Evolutionary conservation across 1,284 basidiomycete species (phyloP).

Genomic region (Retiboletus flavoniger): DNA sequence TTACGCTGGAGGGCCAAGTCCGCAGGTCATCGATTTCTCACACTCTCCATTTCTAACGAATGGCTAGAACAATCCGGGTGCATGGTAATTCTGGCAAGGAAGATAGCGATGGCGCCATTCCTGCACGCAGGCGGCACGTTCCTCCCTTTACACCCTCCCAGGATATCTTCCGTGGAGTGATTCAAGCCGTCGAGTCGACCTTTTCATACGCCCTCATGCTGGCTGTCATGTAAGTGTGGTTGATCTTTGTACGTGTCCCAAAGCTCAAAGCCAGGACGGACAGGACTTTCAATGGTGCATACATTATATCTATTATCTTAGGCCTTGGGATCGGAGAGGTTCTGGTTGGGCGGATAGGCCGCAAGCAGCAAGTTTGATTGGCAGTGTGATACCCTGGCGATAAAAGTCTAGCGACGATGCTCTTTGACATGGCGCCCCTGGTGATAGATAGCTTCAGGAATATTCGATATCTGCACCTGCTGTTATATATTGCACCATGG

Average conservation of each 20-base stretch:
- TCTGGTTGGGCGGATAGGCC: conserved; percentile 56
- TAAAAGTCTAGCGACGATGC: neutral
- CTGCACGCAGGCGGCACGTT: conserved; percentile 32
- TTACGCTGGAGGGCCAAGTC: conserved; percentile 61
- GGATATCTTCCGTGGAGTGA: conserved; percentile 61
- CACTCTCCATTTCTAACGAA: neutral
- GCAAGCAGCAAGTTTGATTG: conserved; percentile 13
- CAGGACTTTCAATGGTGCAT: conserved; percentile 75
- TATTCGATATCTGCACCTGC: neutral
- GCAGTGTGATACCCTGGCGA: neutral
- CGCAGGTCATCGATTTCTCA: conserved; percentile 17
- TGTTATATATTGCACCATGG: neutral
- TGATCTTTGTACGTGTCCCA: neutral
- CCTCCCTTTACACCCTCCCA: conserved; percentile 59
- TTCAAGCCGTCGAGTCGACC: conserved; percentile 57
- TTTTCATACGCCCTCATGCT: conserved; percentile 66
- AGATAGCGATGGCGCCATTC: neutral
- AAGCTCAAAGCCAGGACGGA: conserved; percentile 8
- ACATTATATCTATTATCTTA: conserved; percentile 60
- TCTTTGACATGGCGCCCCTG: neutral
- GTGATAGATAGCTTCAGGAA: neutral
- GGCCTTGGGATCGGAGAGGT: conserved; percentile 67
- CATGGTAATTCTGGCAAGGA: neutral
- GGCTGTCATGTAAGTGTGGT: conserved; percentile 60
- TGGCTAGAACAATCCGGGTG: conserved; percentile 10